Base-by-base conservation (phyloP, 1,139 yeast species). In the Pichia sp. region DNA sequence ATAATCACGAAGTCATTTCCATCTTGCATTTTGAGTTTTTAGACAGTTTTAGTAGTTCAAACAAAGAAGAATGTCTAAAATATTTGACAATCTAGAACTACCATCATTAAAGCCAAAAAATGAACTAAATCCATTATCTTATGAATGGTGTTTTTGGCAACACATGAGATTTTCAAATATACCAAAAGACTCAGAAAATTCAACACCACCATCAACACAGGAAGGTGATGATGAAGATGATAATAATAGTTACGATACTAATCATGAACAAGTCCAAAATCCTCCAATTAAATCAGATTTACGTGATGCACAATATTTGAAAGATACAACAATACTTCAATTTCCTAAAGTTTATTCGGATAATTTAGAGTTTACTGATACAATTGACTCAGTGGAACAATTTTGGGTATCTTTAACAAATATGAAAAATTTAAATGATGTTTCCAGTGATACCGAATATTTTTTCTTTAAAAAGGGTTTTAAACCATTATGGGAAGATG, bases 401-500 rank as follows among this genome's bases (percentile, higher is more conserved):
- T 73, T 83, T 68, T 84, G 87, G 87, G 67, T 73, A 53, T 67
- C 79, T 50, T 67, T 81, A 54, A 62, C 76, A 18, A 72, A 73
- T 36, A 67, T 83, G 56, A 74, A 76, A 55, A 73, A 74, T 44
- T 71, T 81, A 2, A 72, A 70, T 58, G 75, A 75, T 49, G 70
- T 81, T 53, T 74, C 77, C 19, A 70, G 73, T 53, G 84, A 84
- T 30, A 74, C 83, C 42, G 87, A 82, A 63, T 73, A 79, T 57
- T 80, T 81, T 56, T 66, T 83, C 18, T 83, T 84, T 68, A 80
- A 81, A 60, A 72, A 78, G 46, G 87, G 87, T 2, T 77, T 83
- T 45, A 79, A 78, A 61, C 89, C 89, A 22, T 80, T 81, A 53
- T 83, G 88, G 87, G 88, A 83, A 64, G 88, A 83, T 62, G 85